Evolutionary conservation across 2,329 filamentous ascomycete species (phyloP).

Genomic region (Apiospora phragmitis): DNA sequence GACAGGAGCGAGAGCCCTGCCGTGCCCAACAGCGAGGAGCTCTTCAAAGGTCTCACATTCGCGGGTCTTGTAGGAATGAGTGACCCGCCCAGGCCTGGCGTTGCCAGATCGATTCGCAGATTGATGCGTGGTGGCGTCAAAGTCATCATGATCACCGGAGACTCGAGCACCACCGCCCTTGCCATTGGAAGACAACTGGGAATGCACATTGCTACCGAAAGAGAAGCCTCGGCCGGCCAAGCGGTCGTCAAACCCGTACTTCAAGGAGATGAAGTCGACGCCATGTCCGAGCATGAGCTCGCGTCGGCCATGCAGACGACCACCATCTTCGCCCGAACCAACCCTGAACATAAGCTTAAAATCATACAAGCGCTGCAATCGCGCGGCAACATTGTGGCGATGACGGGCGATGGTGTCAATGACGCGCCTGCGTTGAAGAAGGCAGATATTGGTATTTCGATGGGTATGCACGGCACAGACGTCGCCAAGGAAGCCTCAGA

Average conservation of each 20-base stretch:
- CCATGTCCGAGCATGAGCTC: constrained; percentile 83
- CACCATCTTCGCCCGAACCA: constrained; percentile 93
- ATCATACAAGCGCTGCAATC: constrained; percentile 90
- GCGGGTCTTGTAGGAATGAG: constrained; percentile 96
- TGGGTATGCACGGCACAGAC: constrained; percentile 93
- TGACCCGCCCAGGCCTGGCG: constrained; percentile 88
- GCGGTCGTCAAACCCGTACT: constrained; percentile 71
- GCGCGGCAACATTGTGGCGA: constrained; percentile 93
- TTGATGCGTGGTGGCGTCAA: constrained; percentile 93
- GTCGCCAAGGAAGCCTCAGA: constrained; percentile 96
- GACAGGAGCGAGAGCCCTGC: constrained; percentile 39
- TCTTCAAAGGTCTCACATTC: constrained; percentile 83
- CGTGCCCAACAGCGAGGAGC: constrained; percentile 62
- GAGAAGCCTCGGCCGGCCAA: constrained; percentile 53
- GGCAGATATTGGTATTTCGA: constrained; percentile 96
- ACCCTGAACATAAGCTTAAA: constrained; percentile 97
- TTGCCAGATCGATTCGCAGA: constrained; percentile 83
- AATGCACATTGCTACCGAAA: constrained; percentile 71
- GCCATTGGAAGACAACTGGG: constrained; percentile 95
- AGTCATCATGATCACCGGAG: constrained; percentile 98
- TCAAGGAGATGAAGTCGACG: constrained; percentile 87
- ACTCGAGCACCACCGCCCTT: constrained; percentile 90
- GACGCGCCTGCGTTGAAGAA: constrained; percentile 96
- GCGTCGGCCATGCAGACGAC: constrained; percentile 83
- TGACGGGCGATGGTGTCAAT: constrained; percentile 98